Percentiles rank a stretch among this genome's conserved stretches.
These are phyloP conservation scores for Chaetomiaceae sp. DNA, from an alignment of 2,329 filamentous ascomycete genomes.

Conservation along the genomic window DNA sequence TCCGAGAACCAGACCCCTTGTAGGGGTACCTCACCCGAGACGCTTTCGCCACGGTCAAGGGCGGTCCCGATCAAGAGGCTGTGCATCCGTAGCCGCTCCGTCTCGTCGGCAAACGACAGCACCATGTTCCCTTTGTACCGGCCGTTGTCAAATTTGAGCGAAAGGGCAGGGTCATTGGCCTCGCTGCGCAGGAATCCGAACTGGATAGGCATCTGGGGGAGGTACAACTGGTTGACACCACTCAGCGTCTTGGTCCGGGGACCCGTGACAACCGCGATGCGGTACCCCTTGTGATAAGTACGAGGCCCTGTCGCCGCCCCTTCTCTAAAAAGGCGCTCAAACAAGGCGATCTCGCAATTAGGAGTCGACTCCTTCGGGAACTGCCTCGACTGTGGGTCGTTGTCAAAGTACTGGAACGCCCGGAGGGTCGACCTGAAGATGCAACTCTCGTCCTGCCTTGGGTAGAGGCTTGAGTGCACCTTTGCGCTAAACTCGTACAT, in stretches of 20 bases:
- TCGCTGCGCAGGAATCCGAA: slow-evolving; percentile 75
- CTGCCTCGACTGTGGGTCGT: slow-evolving; percentile 60
- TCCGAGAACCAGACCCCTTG: slow-evolving; percentile 60
- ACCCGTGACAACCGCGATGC: slow-evolving; percentile 73
- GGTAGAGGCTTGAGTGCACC: slow-evolving; percentile 66
- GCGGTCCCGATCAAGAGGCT: slow-evolving; percentile 68
- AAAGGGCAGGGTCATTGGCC: slow-evolving; percentile 62
- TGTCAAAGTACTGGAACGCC: slow-evolving; percentile 77
- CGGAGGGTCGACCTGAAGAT: slow-evolving; percentile 66
- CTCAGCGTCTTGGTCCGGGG: slow-evolving; percentile 73
- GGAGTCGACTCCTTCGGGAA: slow-evolving; percentile 73
- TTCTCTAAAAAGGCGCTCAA: slow-evolving; percentile 65
- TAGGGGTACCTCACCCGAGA: slow-evolving; percentile 66
- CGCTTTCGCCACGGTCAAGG: slow-evolving; percentile 62
- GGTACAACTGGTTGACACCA: slow-evolving; percentile 66
- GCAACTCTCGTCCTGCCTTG: slow-evolving; percentile 63
- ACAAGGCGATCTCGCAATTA: slow-evolving; percentile 68
- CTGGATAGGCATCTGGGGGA: slow-evolving; percentile 62
- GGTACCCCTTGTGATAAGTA: slow-evolving; percentile 71
- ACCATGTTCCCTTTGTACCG: slow-evolving; percentile 67
- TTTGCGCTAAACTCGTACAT: slow-evolving; percentile 82
- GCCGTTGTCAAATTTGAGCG: slow-evolving; percentile 65
- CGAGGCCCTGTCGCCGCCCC: slow-evolving; percentile 69
- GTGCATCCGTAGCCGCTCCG: slow-evolving; percentile 67
- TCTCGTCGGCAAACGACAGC: slow-evolving; percentile 70